Evolutionary conservation across 257 asterid genomes (phyloP), one percentile per base, ranked within the genome.

Genomic region (Anisodus acutangulus): DNA sequence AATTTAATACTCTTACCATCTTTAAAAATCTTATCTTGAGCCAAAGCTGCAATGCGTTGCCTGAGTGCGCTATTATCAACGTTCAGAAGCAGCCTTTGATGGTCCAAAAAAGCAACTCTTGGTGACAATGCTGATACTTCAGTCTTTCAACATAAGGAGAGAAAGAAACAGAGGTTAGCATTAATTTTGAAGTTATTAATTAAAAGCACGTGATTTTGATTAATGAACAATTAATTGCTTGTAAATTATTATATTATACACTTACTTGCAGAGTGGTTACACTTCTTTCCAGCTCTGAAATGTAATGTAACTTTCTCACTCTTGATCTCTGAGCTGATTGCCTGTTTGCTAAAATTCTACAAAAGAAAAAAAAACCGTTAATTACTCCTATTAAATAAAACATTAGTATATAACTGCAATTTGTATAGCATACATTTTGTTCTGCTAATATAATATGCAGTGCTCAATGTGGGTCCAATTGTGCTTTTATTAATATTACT

Each of bases 311-410:
- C 68, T 95, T 95, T 86, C 99, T 91, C 86, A 95, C 98, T 87
- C 99, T 90, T 60, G 98, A 95, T 83, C 99, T 91, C 89, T 92
- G 99, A 85, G 99, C 99, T 15, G 99, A 95, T 87, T 95, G 99
- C 57, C 99, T 87, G 72, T 95, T 95, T 1, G 99, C 99, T 88
- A 95, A 87, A 37, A 95, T 94, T 88, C 98, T 95, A 89, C 17
- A 49, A 5, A 5, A 72, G 51, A 6, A 1, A 80, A 41, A 41
- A 41, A 41, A 12, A 12, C 45, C 8, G 0, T 67, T 67, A 35
- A 31, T 67, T 67, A 63, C 70, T 26, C 17, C 7, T 43, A 41
- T 67, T 35, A 67, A 64, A 11, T 16, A 39, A 41, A 9, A 70
- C 37, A n/a, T 55, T 9, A 49, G 11, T 49, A 8, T 49, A 9